phyloP scores from a whole-genome alignment of 306 rosid genomes.

The Gillenia trifoliata region DNA sequence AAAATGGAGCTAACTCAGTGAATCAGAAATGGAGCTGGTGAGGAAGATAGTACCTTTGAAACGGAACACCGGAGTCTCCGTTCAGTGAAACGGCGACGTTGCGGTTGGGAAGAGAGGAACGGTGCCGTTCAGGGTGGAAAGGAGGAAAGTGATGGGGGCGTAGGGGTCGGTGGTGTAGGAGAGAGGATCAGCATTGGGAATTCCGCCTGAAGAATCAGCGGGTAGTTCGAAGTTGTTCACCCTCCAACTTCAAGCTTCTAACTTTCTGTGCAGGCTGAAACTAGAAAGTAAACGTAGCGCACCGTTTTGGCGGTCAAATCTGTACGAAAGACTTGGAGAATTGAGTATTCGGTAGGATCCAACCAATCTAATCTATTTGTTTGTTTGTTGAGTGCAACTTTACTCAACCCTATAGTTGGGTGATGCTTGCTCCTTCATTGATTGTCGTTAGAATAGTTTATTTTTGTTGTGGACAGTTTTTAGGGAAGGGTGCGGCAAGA shows the following conservation, averaged over 20 bases:
- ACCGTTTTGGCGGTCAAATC: not conserved
- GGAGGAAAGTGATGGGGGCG: not conserved
- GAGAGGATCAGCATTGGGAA: conserved; percentile 33
- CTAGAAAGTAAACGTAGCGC: not conserved
- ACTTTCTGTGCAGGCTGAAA: not conserved
- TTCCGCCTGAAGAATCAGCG: conserved; percentile 25
- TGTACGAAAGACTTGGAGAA: not conserved
- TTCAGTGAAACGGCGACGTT: not conserved
- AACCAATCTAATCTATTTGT: not conserved
- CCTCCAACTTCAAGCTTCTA: not conserved
- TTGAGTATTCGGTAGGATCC: not conserved
- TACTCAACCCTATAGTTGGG: too few species aligned
- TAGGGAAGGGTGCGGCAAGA: too few species aligned
- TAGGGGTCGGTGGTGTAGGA: not conserved
- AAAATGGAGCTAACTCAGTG: conserved; percentile 1
- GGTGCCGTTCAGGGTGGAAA: not conserved
- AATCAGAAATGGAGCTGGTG: conserved; percentile 1
- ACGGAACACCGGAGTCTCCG: not conserved
- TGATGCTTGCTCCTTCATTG: too few species aligned
- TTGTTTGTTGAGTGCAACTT: too few species aligned
- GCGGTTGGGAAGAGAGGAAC: not conserved
- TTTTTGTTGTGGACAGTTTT: too few species aligned
- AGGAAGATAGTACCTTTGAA: conserved; percentile 7
- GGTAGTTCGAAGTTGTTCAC: not conserved
- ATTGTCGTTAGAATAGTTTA: too few species aligned